Evolutionary conservation across 306 rosid species (phyloP).

Genomic region (Cicer chorassanicum): DNA sequence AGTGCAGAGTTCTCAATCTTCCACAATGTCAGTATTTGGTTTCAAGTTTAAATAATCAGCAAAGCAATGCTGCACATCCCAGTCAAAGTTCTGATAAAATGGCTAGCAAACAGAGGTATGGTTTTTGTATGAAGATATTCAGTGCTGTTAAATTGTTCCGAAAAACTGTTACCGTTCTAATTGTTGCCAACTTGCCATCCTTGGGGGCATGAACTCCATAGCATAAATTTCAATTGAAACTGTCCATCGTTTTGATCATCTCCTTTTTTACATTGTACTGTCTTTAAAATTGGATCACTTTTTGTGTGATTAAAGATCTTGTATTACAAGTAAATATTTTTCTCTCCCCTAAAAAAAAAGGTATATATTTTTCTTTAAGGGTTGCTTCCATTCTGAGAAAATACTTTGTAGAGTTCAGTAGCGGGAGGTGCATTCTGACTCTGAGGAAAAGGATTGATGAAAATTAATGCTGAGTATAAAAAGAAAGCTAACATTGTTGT

Average conservation of each 20-base stretch:
- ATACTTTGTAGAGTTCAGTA: conserved; percentile 4
- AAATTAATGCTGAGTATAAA: no score
- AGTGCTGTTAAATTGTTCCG: conserved; percentile 30
- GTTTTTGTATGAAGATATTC: conserved; percentile 26
- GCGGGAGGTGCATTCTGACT: conserved; percentile 3
- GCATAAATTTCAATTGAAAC: not conserved
- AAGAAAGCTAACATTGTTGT: conserved; percentile 14
- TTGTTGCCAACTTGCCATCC: conserved; percentile 11
- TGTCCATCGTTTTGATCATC: conserved; percentile 3
- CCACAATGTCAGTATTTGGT: conserved; percentile 71
- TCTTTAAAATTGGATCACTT: conserved; percentile 1
- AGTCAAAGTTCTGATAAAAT: conserved; percentile 52
- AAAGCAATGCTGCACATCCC: conserved; percentile 45
- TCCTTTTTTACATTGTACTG: conserved; percentile 16
- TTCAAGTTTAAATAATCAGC: conserved; percentile 49
- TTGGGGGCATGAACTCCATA: conserved; percentile 30
- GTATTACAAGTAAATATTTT: not conserved
- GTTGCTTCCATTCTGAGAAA: not conserved
- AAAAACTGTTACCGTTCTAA: not conserved
- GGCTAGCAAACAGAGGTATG: conserved; percentile 66
- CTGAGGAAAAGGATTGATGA: conserved; percentile 5
- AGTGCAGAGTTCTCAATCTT: conserved; percentile 72
- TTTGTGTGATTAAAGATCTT: conserved; percentile 22
- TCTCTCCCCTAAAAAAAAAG: no score
- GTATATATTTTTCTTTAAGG: no score